These are phyloP conservation scores for Xylariaceae sp. DNA, from an alignment of 2,329 filamentous ascomycete species.

Conservation along the genomic window DNA sequence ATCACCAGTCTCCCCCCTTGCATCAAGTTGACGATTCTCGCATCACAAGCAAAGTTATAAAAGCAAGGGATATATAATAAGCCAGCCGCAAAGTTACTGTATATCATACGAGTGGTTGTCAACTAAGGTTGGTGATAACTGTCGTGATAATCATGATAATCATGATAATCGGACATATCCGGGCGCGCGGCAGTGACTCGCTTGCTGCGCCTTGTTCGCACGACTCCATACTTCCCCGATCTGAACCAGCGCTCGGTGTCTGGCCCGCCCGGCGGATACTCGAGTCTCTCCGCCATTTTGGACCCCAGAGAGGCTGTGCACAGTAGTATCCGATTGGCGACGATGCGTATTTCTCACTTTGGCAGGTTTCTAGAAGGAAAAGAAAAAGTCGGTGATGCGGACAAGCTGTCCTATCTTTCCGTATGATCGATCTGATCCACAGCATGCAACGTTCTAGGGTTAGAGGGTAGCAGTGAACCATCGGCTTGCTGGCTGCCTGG, in stretches of 20 bases:
- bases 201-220: slow-evolving; percentile 26
- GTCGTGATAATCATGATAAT: not conserved
- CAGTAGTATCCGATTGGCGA: not conserved
- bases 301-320: slow-evolving; percentile 20
- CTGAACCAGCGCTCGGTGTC: too few relatives aligned
- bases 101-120: too few relatives aligned
- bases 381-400: not conserved
- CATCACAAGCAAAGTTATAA: not conserved
- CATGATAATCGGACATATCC: slow-evolving; percentile 3
- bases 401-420: not conserved
- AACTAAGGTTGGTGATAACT: not conserved
- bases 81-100: too few relatives aligned
- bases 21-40: not conserved
- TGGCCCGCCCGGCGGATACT: too few relatives aligned
- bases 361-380: not conserved
- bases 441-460: too few relatives aligned
- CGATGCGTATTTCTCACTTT: not conserved
- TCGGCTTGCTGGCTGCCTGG: too few relatives aligned
- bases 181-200: slow-evolving; percentile 6
- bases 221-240: too few relatives aligned
- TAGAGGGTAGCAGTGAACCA: too few relatives aligned
- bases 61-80: not conserved
- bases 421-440: not conserved
- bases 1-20: not conserved
- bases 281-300: slow-evolving; percentile 3